Evolutionary conservation across 2,329 filamentous ascomycete species (phyloP).

Genomic region (Sporothrix humicola): DNA sequence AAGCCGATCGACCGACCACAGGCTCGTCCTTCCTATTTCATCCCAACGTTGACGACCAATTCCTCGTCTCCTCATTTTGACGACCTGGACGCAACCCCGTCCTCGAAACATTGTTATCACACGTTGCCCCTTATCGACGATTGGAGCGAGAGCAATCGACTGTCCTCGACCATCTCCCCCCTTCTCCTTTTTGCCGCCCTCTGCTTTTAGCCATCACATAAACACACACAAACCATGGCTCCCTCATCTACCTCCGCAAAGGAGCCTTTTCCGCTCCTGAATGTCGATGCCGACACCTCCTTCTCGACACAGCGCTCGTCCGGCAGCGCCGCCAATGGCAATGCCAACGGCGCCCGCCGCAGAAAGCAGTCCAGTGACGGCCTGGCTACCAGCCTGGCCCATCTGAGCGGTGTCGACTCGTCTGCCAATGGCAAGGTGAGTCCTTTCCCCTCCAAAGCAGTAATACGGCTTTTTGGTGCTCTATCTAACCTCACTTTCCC

Average conservation of each 20-base stretch:
- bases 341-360: constrained; percentile 48
- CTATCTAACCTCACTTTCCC: not conserved
- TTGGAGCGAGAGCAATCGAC: not conserved
- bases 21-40: not conserved
- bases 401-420: constrained; percentile 44
- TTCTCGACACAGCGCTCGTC: constrained; percentile 49
- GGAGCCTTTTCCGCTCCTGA: constrained; percentile 63
- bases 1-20: not conserved
- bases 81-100: not conserved
- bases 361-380: constrained; percentile 64
- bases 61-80: not conserved
- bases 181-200: not conserved
- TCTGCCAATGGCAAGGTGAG: constrained; percentile 33
- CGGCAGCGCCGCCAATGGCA: constrained; percentile 33
- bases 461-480: not conserved
- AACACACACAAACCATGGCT: constrained; percentile 24
- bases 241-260: constrained; percentile 43
- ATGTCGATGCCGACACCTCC: constrained; percentile 46
- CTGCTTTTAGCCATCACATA: not conserved
- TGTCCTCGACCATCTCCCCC: constrained; percentile 1
- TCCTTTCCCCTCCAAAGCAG: too few species aligned
- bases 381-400: constrained; percentile 58
- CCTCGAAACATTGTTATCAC: not conserved
- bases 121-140: not conserved
- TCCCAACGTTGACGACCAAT: constrained; percentile 3